phyloP scores from a whole-genome alignment of 208 protist genomes.

The Trypanosoma scelopori region DNA sequence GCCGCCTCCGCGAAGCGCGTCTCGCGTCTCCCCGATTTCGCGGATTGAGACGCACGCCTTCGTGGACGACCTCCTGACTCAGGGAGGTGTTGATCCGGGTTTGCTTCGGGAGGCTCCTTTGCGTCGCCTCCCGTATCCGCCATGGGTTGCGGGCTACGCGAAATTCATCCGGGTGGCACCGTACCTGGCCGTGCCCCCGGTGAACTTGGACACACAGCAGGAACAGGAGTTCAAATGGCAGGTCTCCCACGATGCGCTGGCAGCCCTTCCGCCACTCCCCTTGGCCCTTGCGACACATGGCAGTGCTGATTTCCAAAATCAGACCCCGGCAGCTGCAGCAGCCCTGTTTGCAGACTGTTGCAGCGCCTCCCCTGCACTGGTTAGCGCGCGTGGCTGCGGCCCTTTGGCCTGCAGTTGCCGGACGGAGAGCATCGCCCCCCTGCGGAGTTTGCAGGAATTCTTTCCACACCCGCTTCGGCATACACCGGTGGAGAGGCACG shows the following conservation, averaged over 20 bases:
- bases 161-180: not conserved
- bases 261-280: not conserved
- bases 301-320: not conserved
- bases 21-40: not conserved
- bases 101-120: not conserved
- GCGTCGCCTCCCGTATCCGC: not conserved
- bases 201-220: not conserved
- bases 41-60: not conserved
- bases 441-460: not conserved
- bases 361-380: not conserved
- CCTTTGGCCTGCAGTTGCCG: slow-evolving; percentile 6
- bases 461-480: too few species aligned
- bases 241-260: not conserved
- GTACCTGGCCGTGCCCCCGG: not conserved
- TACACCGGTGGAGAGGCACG: not conserved
- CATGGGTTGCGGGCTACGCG: not conserved
- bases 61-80: slow-evolving; percentile 2
- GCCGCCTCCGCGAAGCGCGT: not conserved
- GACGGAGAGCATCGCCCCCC: not conserved
- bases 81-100: not conserved
- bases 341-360: not conserved
- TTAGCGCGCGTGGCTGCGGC: not conserved
- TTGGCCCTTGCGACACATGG: not conserved
- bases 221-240: not conserved
- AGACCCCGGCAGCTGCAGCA: not conserved